Base-by-base conservation (phyloP, 345 rosid species). In the Arabidopsis suecica region DNA sequence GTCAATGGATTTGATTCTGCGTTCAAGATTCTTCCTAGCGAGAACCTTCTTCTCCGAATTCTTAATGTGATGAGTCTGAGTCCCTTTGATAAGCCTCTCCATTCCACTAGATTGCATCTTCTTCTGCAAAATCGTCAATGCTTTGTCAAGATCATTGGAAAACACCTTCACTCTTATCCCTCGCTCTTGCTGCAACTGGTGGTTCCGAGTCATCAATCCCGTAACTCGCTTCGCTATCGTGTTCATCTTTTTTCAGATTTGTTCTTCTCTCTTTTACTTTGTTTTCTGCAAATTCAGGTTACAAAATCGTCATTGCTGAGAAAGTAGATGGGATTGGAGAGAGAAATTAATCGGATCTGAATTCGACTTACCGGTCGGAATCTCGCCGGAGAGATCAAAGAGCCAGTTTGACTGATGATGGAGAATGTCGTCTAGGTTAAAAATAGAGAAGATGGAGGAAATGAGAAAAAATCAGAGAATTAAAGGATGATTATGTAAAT, bases 31-130 rank as follows among this genome's bases (percentile, higher is more conserved):
- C 84, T 94, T 91, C 54, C 91, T 89, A 4, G 98, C 97, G 56
- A 94, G 63, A 53, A 94, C 87, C 33, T 95, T 88, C 84, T 88
- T 91, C 91, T 94, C 97, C 34, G 98, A 94, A 73, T 94, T 90
- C 88, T 90, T 94, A 57, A 90, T 40, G 79, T 91, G 98, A 57
- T 76, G 87, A 23, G 79, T 84, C 86, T 84, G 88, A 50, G 80
- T 71, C 4, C 75, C 75, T 86, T 88, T 94, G 37, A 94, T 90
- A 73, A 91, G 72, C 78, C 98, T 79, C 70, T 94, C 98, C 54
- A 91, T 86, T 71, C 98, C 98, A 67, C 97, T 91, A 7, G 91
- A 82, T 28, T 76, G 83, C 98, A 94, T 94, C 85, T 82, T 80
- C 78, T 86, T 84, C 89, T 92, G 95, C 93, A 94, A 67, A 1